Evolutionary conservation across 371 early-diverging fungal genomes (phyloP).

Genomic region (Nematocida minor): DNA sequence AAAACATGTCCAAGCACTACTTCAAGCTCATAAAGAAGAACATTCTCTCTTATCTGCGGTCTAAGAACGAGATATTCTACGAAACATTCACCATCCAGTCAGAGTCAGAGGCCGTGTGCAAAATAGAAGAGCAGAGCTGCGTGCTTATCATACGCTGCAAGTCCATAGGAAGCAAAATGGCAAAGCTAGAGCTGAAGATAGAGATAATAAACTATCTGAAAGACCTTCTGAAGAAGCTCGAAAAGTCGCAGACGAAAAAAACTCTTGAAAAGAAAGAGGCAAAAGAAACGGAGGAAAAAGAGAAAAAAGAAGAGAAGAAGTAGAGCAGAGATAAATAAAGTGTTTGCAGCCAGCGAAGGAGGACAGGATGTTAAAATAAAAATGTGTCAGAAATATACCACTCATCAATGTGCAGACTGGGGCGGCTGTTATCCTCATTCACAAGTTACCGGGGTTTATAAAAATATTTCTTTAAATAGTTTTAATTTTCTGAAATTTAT

Average conservation of each 20-base stretch:
- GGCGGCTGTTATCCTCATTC: conserved; percentile 53
- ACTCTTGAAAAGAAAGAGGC: neutral
- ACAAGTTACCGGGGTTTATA: conserved; percentile 5
- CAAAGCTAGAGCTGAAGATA: conserved; percentile 60
- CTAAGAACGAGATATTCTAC: conserved; percentile 56
- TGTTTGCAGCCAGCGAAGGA: no score
- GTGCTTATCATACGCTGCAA: conserved; percentile 59
- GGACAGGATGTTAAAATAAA: neutral
- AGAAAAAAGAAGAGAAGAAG: neutral
- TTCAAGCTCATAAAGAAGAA: conserved; percentile 53
- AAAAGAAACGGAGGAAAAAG: neutral
- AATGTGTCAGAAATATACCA: conserved; percentile 49
- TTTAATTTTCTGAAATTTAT: neutral
- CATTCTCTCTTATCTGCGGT: conserved; percentile 56
- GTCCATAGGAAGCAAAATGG: conserved; percentile 57
- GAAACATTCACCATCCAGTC: conserved; percentile 61
- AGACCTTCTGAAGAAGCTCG: conserved; percentile 41
- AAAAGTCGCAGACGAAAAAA: neutral
- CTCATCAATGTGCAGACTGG: conserved; percentile 52
- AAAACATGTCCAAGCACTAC: conserved; percentile 33
- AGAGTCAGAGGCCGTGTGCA: conserved; percentile 41
- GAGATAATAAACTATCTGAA: conserved; percentile 58
- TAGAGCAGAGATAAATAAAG: no score
- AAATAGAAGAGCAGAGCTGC: conserved; percentile 56
- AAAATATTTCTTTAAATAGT: conserved; percentile 22